Conservation (phyloP, 2,329 filamentous ascomycete genomes). For the Coniella lustricola region DNA sequence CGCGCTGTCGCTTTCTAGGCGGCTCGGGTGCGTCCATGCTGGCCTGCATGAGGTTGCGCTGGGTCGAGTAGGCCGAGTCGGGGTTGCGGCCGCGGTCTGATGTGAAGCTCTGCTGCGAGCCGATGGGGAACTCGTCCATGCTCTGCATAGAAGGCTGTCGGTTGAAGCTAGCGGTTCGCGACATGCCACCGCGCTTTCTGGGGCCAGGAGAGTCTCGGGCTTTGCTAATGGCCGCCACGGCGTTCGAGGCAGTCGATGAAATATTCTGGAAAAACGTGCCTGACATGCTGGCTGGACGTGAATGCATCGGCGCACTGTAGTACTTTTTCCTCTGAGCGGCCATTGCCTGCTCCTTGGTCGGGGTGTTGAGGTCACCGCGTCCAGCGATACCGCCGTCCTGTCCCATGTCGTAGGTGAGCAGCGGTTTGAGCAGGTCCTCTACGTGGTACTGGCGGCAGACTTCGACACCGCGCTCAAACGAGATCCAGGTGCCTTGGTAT, state of each 20-base stretch:
- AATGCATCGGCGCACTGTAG: constrained; percentile 71
- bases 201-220: constrained; percentile 83
- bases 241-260: constrained; percentile 84
- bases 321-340: constrained; percentile 87
- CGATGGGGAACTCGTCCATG: constrained; percentile 56
- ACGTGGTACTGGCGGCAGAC: constrained; percentile 79
- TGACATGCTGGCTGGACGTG: constrained; percentile 56
- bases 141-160: constrained; percentile 67
- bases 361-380: constrained; percentile 77
- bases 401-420: constrained; percentile 75
- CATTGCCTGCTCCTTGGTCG: constrained; percentile 98
- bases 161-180: constrained; percentile 62
- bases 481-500: constrained; percentile 98
- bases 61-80: constrained; percentile 65
- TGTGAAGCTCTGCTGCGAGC: constrained; percentile 77
- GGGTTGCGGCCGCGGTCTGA: constrained; percentile 68
- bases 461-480: constrained; percentile 83
- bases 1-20: constrained; percentile 69
- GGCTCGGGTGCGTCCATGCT: constrained; percentile 61
- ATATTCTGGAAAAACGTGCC: constrained; percentile 98
- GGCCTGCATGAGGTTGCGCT: constrained; percentile 34
- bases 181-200: constrained; percentile 48
- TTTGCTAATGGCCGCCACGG: constrained; percentile 94
- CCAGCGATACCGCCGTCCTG: constrained; percentile 66
- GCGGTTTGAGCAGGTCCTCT: constrained; percentile 65